Conservation (phyloP, 2,329 filamentous ascomycete genomes). For the Fusarium drepaniforme region DNA sequence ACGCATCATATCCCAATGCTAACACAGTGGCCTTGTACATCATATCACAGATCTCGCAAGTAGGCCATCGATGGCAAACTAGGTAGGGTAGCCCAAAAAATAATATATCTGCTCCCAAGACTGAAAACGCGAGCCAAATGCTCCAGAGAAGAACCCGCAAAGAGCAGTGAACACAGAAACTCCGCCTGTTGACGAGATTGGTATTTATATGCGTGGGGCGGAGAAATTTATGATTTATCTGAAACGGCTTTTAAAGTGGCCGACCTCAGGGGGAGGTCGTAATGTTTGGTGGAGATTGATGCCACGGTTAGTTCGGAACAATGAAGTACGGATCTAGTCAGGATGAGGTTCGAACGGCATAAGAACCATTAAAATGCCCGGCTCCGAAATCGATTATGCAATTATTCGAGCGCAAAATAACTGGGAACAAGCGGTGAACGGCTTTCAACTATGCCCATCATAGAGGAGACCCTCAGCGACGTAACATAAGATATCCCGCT, state of each 20-base stretch:
- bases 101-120: not conserved
- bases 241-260: not conserved
- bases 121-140: not conserved
- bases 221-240: not conserved
- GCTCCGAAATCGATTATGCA: not conserved
- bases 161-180: not conserved
- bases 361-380: not conserved
- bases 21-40: too few species aligned
- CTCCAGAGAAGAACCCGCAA: not conserved
- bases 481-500: not conserved
- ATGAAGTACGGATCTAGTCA: not conserved
- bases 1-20: too few species aligned
- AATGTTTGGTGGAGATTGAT: not conserved
- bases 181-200: not conserved
- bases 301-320: not conserved
- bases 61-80: not conserved
- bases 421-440: not conserved
- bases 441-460: not conserved
- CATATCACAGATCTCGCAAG: not conserved
- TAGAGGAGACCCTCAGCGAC: not conserved
- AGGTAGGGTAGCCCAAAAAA: not conserved
- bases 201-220: not conserved
- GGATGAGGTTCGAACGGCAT: not conserved
- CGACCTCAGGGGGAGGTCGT: not conserved
- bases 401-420: not conserved